Evolutionary conservation across 2,329 filamentous ascomycete species (phyloP).

Genomic region (Phyllosticta citribraziliensis): DNA sequence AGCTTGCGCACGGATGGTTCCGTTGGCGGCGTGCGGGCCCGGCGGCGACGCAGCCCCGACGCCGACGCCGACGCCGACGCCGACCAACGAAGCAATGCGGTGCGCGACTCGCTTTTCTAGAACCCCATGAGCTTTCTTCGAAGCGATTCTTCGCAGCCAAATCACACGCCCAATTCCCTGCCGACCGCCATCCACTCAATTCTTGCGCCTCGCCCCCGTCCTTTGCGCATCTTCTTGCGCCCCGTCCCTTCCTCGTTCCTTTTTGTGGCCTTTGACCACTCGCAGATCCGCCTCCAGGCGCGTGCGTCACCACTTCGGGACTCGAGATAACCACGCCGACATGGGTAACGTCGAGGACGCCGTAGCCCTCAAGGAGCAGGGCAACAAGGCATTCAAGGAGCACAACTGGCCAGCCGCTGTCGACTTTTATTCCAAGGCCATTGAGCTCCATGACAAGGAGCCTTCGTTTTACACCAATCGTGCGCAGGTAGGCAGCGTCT

Average conservation of each 20-base stretch:
- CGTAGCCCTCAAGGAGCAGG: slow-evolving; percentile 78
- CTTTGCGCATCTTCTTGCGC: not conserved
- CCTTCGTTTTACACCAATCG: slow-evolving; percentile 90
- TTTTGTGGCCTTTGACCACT: not conserved
- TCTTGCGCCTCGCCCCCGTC: not conserved
- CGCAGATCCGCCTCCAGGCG: not conserved
- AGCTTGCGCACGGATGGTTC: not conserved
- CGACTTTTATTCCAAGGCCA: slow-evolving; percentile 78
- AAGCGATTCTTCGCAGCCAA: not conserved
- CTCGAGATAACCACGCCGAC: slow-evolving; percentile 15
- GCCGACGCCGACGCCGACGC: not conserved
- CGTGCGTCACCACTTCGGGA: not conserved
- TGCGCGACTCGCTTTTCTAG: not conserved
- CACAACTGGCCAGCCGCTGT: slow-evolving; percentile 81
- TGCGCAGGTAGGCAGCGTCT: slow-evolving; percentile 60
- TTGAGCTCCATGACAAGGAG: slow-evolving; percentile 71
- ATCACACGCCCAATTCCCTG: not conserved
- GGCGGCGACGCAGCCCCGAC: not conserved
- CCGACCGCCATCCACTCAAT: not conserved
- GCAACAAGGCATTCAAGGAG: slow-evolving; percentile 82
- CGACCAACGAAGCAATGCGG: not conserved
- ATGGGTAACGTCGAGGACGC: slow-evolving; percentile 53
- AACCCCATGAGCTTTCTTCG: not conserved
- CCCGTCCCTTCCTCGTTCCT: not conserved
- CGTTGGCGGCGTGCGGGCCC: not conserved